phyloP scores from a whole-genome alignment of 768 basidiomycete species.

The Saitozyma podzolica region DNA sequence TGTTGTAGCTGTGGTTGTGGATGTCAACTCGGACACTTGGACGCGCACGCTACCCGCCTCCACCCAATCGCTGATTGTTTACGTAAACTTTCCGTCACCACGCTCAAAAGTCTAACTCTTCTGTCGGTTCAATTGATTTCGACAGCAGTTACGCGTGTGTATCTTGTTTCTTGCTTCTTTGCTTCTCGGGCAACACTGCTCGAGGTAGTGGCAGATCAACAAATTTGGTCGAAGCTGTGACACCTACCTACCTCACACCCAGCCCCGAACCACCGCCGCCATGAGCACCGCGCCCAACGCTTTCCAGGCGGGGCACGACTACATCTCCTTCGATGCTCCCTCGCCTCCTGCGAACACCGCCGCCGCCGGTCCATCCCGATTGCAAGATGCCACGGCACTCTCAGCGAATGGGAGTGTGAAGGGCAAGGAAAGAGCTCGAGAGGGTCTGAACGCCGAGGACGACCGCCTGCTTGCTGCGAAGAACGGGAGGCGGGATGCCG shows the following conservation, averaged over 20 bases:
- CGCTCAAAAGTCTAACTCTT: background rate
- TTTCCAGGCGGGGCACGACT: conserved; percentile 37
- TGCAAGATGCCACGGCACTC: background rate
- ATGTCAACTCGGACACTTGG: background rate
- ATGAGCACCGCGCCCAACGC: conserved; percentile 1
- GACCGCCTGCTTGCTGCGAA: background rate
- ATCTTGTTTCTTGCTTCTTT: too few species aligned
- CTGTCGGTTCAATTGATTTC: too few species aligned
- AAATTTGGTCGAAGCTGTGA: too few species aligned
- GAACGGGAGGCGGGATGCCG: conserved; percentile 1
- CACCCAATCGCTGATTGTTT: background rate
- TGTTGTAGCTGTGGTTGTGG: background rate
- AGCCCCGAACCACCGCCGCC: too few species aligned
- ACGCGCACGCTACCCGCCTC: background rate
- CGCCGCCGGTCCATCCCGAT: conserved; percentile 4
- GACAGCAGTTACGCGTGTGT: too few species aligned
- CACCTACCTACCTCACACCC: too few species aligned
- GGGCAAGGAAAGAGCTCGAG: background rate
- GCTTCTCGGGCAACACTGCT: too few species aligned
- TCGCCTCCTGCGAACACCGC: background rate
- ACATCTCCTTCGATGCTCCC: conserved; percentile 40
- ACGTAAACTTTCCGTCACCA: background rate
- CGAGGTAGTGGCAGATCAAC: too few species aligned
- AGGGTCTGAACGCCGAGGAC: background rate
- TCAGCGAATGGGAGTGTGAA: background rate